Percentiles rank a stretch among this genome's conserved stretches.
phyloP scores from a whole-genome alignment of 2,329 filamentous ascomycete species.

The Fusarium guadeloupense region DNA sequence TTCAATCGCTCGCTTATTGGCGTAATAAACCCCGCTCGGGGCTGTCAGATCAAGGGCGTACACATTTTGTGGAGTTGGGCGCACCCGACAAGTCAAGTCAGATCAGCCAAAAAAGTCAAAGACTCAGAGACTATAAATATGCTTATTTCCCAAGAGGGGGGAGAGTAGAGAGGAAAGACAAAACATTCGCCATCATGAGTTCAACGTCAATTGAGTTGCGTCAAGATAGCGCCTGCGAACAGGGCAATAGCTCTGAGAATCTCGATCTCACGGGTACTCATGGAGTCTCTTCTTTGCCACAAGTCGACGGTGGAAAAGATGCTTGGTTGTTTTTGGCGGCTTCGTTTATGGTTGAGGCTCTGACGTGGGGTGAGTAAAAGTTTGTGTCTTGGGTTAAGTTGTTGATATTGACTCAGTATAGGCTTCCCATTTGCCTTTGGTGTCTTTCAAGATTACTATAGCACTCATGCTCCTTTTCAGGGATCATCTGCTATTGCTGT shows the following conservation, averaged over 20 bases:
- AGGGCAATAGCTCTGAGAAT: not conserved
- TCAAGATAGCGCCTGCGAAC: not conserved
- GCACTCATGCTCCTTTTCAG: slow-evolving; percentile 65
- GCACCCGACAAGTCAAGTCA: too few relatives aligned
- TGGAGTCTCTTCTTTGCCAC: slow-evolving; percentile 34
- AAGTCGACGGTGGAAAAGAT: slow-evolving; percentile 47
- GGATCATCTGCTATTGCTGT: slow-evolving; percentile 64
- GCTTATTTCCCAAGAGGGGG: too few relatives aligned
- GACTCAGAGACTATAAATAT: too few relatives aligned
- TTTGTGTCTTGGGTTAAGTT: rapidly evolving
- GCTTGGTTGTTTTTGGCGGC: slow-evolving; percentile 49
- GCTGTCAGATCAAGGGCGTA: too few relatives aligned
- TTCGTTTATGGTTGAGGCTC: slow-evolving; percentile 46
- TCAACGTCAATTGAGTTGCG: slow-evolving; percentile 2
- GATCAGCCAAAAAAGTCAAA: too few relatives aligned
- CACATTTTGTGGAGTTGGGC: too few relatives aligned
- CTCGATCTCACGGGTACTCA: not conserved
- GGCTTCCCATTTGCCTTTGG: slow-evolving; percentile 76
- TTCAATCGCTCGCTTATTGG: too few relatives aligned
- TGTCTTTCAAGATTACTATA: slow-evolving; percentile 76
- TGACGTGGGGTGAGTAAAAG: slow-evolving; percentile 46
- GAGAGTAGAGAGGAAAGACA: not conserved
- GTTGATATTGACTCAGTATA: slow-evolving; percentile 39
- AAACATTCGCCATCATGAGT: not conserved
- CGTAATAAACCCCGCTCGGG: too few relatives aligned